Base-by-base conservation (phyloP, 192 early-diverging fungal species). In the Chytriomyces sp. region DNA sequence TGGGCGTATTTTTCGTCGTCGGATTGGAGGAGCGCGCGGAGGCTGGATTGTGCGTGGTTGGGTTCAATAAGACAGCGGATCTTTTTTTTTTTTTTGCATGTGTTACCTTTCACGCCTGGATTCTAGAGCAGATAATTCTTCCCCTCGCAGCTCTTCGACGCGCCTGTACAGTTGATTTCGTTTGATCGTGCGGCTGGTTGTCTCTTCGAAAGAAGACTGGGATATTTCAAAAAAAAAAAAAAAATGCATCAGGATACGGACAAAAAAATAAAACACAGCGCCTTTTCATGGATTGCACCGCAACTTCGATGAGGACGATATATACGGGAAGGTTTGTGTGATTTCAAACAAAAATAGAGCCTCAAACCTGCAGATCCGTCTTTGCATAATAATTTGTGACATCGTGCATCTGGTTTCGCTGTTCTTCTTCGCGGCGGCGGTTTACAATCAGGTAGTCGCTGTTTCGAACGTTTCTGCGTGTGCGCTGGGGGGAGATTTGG, bases 161-260 rank as follows among this genome's bases (percentile, higher is more conserved):
- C 76, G 47, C 8, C 68, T 18, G 5, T 69, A 28, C 46, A 87
- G 20, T 16, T 81, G 79, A 18, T 84, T 85, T 9, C 81, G 70
- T 18, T 69, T 64, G 74, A 87, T 87, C 44, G 77, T 71, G 10
- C n/a, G n/a, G 6, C 50, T 66, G 6, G 86, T 79, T 9, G 63
- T 61, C 49, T 79, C 80, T 71, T 88, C 84, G 62, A 88, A 88
- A 44, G 82, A 61, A 7, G 84, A 81, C 81, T 84, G 61, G 5
- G 6, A 10, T 61, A 43, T 43, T 24, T 16, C 43, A 11, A 48
- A 64, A 26, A 16, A 16, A 64, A 26, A 35, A 35, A 35, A 35
- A 35, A 35, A 35, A 35, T 0, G 35, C 3, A 35, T 35, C 35
- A n/a, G n/a, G n/a, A n/a, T n/a, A n/a, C n/a, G n/a, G n/a, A n/a